Conservation (phyloP, 2,329 filamentous ascomycete species). For the Thelonectria rubi region DNA sequence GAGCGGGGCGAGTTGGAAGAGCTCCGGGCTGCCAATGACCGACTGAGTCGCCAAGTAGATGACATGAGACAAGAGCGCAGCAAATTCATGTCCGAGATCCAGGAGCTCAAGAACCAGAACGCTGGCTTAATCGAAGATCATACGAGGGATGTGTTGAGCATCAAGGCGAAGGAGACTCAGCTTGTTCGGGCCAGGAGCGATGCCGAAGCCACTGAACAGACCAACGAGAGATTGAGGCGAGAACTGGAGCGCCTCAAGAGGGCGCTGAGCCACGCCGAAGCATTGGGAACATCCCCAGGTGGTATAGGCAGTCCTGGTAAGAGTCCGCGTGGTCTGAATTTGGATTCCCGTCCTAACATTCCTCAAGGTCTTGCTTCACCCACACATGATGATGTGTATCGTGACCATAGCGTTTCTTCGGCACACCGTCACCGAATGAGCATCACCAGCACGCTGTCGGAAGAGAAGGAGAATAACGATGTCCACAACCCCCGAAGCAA, state of each 20-base stretch:
- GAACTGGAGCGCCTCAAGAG: slow-evolving; percentile 95
- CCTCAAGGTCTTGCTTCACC: slow-evolving; percentile 57
- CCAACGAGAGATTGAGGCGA: slow-evolving; percentile 82
- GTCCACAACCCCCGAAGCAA: slow-evolving; percentile 58
- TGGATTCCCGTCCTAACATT: slow-evolving; percentile 19
- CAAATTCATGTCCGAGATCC: slow-evolving; percentile 84
- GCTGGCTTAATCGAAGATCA: slow-evolving; percentile 97
- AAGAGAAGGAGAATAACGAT: slow-evolving; percentile 80
- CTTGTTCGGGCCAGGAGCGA: slow-evolving; percentile 91
- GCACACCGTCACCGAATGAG: slow-evolving; percentile 64
- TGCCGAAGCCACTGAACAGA: slow-evolving; percentile 86
- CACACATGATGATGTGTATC: slow-evolving; percentile 68
- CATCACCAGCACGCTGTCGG: slow-evolving; percentile 72
- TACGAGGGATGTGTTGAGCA: slow-evolving; percentile 91
- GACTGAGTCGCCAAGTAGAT: slow-evolving; percentile 77
- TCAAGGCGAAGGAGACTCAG: slow-evolving; percentile 98
- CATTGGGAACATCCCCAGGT: slow-evolving; percentile 51
- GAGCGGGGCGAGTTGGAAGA: slow-evolving; percentile 95
- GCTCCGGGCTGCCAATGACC: slow-evolving; percentile 83
- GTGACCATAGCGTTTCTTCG: slow-evolving; percentile 57
- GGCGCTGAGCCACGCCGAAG: slow-evolving; percentile 73
- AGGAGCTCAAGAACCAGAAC: slow-evolving; percentile 96
- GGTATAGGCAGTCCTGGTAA: slow-evolving; percentile 52
- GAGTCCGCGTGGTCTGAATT: background rate
- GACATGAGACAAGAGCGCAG: slow-evolving; percentile 84